Conservation (phyloP, 345 rosid genomes). For the Pugionium dolabratum region DNA sequence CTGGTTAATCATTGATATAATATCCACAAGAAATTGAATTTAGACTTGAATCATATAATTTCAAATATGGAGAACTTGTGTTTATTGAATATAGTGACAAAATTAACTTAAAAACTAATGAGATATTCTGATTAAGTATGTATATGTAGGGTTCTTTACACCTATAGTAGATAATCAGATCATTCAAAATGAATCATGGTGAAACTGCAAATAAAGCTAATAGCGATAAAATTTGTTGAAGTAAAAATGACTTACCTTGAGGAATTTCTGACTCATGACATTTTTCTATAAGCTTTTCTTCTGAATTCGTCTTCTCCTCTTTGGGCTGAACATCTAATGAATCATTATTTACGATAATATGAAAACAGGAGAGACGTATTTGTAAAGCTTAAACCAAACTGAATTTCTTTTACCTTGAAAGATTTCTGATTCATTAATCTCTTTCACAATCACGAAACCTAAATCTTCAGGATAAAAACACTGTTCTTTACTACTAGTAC, state of each 20-base stretch:
- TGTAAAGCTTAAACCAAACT: not conserved
- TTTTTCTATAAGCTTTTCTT: not conserved
- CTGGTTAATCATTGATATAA: too few species aligned
- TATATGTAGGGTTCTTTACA: too few species aligned
- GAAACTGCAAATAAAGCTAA: too few species aligned
- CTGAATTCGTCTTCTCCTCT: not conserved
- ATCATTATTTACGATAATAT: not conserved
- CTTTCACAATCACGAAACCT: not conserved
- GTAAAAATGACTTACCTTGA: not conserved
- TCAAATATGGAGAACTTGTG: too few species aligned
- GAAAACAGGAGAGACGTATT: not conserved
- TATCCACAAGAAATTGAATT: too few species aligned
- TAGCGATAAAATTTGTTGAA: too few species aligned
- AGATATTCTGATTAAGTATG: too few species aligned
- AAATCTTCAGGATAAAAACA: not conserved
- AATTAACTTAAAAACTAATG: too few species aligned
- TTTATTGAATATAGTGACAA: too few species aligned
- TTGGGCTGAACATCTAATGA: not conserved
- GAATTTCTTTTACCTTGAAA: constrained; percentile 1
- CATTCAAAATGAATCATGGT: too few species aligned
- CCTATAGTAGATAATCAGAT: too few species aligned
- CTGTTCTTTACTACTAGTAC: not conserved
- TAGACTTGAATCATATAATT: too few species aligned
- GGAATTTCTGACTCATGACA: not conserved
- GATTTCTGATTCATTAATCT: constrained; percentile 6